Base-by-base conservation (phyloP, 1,284 basidiomycete species). In the Rhodotorula mucilaginosa region DNA sequence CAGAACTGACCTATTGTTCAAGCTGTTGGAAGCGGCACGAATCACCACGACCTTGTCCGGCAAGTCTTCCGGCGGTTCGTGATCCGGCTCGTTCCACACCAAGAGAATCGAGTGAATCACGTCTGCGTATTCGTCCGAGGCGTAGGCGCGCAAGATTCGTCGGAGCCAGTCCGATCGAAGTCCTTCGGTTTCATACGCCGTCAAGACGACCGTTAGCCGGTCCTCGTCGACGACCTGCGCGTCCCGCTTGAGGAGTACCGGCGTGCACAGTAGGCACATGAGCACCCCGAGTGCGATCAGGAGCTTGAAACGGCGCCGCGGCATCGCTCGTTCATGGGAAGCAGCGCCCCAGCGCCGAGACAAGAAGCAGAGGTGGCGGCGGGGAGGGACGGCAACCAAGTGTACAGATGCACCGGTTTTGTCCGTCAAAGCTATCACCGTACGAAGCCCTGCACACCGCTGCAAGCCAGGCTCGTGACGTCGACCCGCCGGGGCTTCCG, bases 51-150 rank as follows among this genome's bases (percentile, higher is more conserved):
- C 65, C 21, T 29, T 19, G 26, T 12, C 18, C 19, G 65, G 65
- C 34, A 67, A n/a, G 1, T 26, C 51, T 12, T 18, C 23, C 13
- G 58, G 58, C 44, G 57, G 59, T 13, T 51, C 48, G 29, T 34
- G 44, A 10, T 12, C 46, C 13, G 65, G 65, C n/a, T 49, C 52
- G 51, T 67, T 67, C 65, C 65, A 67, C 21, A 67, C 58, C n/a
- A 67, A 29, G 15, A 67, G 10, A 21, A 67, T 49, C 23, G 44
- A 39, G 6, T 54, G 39, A n/a, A 67, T 46, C 39, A 67, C 4
- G 34, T 47, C 31, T 6, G 31, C 44, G 34, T 60, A 60, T 31
- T 51, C 49, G 39, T 34, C 49, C 18, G 46, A 49, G 19, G 59
- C 39, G 49, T 67, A 67, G 19, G 19, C 23, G 18, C 61, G 51